These are phyloP conservation scores for Phytophthora citrophthora DNA, from an alignment of 352 stramenopile species.

Conservation along the genomic window DNA sequence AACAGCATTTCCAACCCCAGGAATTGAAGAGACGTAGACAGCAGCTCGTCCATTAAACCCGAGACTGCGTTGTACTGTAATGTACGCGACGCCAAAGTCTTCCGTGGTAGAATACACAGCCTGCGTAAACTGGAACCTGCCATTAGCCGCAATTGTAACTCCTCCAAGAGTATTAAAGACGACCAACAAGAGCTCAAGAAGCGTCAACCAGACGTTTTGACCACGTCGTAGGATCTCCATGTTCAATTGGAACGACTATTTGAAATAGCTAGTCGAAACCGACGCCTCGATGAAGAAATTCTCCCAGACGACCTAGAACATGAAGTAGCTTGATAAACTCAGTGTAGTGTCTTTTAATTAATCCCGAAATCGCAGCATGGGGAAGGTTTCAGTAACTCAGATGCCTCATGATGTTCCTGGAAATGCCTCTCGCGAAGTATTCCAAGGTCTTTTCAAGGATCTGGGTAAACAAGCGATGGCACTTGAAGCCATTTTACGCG, in stretches of 20 bases:
- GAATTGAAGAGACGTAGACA: slow-evolving; percentile 66
- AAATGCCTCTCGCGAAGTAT: slow-evolving; percentile 56
- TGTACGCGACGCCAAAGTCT: slow-evolving; percentile 71
- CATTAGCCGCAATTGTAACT: slow-evolving; percentile 25
- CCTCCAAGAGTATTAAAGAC: background rate
- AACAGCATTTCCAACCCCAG: slow-evolving; percentile 51
- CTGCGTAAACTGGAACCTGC: slow-evolving; percentile 69
- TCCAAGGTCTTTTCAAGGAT: slow-evolving; percentile 76
- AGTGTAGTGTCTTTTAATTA: slow-evolving; percentile 11
- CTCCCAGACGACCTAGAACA: background rate
- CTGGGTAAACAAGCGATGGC: slow-evolving; percentile 80
- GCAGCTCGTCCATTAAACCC: slow-evolving; percentile 63
- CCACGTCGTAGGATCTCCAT: slow-evolving; percentile 17
- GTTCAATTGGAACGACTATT: slow-evolving; percentile 8
- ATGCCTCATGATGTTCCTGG: slow-evolving; percentile 17
- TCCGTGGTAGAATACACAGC: slow-evolving; percentile 59
- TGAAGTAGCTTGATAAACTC: background rate
- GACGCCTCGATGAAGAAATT: slow-evolving; percentile 14
- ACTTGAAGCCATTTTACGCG: slow-evolving; percentile 70
- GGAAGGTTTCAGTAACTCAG: slow-evolving; percentile 30
- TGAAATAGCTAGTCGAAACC: slow-evolving; percentile 23
- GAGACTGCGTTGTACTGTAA: slow-evolving; percentile 72
- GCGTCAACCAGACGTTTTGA: background rate
- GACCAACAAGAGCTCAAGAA: background rate
- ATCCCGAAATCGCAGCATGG: slow-evolving; percentile 24